Evolutionary conservation across 495 filamentous ascomycete species (phyloP), one percentile per base, ranked within the genome.

Genomic region (Aspergillus olivimuriae): DNA sequence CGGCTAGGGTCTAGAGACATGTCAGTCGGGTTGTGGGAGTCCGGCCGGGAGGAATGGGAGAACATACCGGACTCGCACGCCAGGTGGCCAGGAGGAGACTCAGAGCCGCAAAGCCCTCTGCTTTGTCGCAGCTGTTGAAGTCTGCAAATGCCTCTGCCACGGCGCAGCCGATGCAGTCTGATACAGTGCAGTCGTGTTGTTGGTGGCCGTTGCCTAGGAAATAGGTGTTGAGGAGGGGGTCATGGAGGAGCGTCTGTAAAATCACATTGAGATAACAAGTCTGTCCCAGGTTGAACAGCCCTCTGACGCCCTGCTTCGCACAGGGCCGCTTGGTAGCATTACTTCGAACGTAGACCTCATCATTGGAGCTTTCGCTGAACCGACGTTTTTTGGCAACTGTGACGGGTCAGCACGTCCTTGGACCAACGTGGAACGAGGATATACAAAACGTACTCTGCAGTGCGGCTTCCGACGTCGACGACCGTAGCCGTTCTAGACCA

Each of bases 201-300:
- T 79, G 78, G 58, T 96, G 90, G 1, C 88, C 86, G 52, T 92
- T 87, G 14, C 80, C 79, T 4, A 96, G 79, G 61, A 89, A 96
- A 61, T 84, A 95, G 50, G 86, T 87, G 34, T 82, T 79, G 0
- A 96, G 74, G 24, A 90, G 72, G 1, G 89, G 89, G 57, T 95
- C 94, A 62, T 95, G 89, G 22, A 95, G 73, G 34, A 96, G 75
- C 15, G 79, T 82, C 57, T 96, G 90, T 12, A 96, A 70, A 34
- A 95, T 83, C 21, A 94, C 89, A 48, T 86, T 89, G 74, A 94
- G 85, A 60, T 92, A 96, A 66, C 90, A 96, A 4, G 90, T 94
- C 15, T 87, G 84, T 11, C 90, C 90, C 61, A 94, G 87, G 58
- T 96, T 96, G 58, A 87, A 90, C 28, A 96, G 81, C n/a, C 90